Base-by-base conservation (phyloP, 1,284 basidiomycete species). In the Marasmius sp. region DNA sequence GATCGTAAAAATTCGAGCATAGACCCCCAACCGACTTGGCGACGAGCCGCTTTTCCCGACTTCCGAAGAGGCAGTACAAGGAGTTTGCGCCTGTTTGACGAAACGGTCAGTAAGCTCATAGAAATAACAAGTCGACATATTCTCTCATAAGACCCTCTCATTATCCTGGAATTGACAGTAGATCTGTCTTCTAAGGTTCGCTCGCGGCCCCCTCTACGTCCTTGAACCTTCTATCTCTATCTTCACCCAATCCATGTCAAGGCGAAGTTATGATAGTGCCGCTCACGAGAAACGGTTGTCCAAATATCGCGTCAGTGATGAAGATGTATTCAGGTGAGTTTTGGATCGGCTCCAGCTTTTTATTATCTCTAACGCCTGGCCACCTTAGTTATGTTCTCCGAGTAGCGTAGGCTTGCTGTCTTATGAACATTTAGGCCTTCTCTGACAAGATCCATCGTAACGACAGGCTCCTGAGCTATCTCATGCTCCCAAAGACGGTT, bases 241-340 rank as follows among this genome's bases (percentile, higher is more conserved):
- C 52, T 54, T 10, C 3, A 37, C n/a, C n/a, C 38, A 54, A 54
- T 64, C 68, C 66, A 82, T 89, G 85, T 90, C 88, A 63, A 81
- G 83, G 74, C 81, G 87, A 71, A 92, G 90, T 78, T 84, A 87
- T 77, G 84, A 84, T 66, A 85, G 88, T 74, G 79, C 78, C 65
- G 80, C 85, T 58, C 85, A 89, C 66, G 86, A 89, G 71, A 84
- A 84, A 75, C 84, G 89, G 63, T 67, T 88, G 63, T 89, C 89
- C 63, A 89, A 88, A 71, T 84, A 89, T 76, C 81, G 87, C 66
- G 86, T 93, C 55, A 84, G 87, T 36, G 92, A 94, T 69, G 89
- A 92, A 61, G 90, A 92, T 70, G 78, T 94, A 68, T 93, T 92
- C 78, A 85, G 91, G 92, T 94, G 71, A 61, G 86, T 81, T 58